Conservation (phyloP, 2,329 filamentous ascomycete genomes). For the Aspergillus carbonarius region DNA sequence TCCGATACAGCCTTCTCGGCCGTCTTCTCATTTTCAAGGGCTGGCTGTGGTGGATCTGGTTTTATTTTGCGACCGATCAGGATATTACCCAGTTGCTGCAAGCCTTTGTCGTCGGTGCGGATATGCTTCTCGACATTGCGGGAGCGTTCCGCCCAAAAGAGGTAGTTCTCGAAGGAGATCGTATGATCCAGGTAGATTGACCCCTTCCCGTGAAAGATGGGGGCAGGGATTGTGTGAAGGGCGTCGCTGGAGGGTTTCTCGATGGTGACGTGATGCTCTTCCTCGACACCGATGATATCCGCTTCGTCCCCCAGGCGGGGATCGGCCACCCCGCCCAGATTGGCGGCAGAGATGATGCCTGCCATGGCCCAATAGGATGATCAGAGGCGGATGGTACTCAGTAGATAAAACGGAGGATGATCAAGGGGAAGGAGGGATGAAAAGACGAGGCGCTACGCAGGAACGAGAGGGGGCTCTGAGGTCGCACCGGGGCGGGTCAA, state of each 20-base stretch:
- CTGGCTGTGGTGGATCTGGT: background rate
- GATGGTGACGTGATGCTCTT: background rate
- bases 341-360: background rate
- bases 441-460: background rate
- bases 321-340: background rate
- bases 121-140: slow-evolving; percentile 18
- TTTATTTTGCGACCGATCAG: background rate
- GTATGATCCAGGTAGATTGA: background rate
- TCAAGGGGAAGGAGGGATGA: background rate
- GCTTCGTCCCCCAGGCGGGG: background rate
- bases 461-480: background rate
- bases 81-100: slow-evolving; percentile 6
- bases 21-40: no score
- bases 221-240: background rate
- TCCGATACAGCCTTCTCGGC: background rate
- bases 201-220: background rate
- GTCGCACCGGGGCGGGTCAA: background rate
- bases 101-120: slow-evolving; percentile 9
- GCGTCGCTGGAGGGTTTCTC: background rate
- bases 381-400: no score
- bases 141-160: slow-evolving; percentile 23
- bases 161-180: slow-evolving; percentile 25
- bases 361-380: background rate
- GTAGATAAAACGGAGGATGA: background rate
- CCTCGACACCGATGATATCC: background rate